Conservation (phyloP, 495 filamentous ascomycete species). For the Penicillium tannophilum region DNA sequence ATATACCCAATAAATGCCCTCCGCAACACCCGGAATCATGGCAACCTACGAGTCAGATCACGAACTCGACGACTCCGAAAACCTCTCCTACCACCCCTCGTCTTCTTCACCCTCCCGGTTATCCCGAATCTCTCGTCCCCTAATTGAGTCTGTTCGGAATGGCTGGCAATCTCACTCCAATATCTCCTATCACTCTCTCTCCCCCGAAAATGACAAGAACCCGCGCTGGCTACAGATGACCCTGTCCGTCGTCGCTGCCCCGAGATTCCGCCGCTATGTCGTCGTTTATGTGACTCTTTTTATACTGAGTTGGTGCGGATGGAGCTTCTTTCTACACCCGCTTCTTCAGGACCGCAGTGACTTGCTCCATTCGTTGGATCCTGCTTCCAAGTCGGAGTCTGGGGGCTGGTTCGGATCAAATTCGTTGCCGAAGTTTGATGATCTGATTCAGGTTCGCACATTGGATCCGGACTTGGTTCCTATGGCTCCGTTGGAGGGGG, state of each 20-base stretch:
- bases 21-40: constrained; percentile 7
- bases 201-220: constrained; percentile 22
- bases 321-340: constrained; percentile 45
- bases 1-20: background rate
- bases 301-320: constrained; percentile 38
- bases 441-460: constrained; percentile 46
- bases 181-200: constrained; percentile 22
- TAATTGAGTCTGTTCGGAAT: constrained; percentile 50
- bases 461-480: constrained; percentile 45
- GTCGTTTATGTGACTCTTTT: constrained; percentile 45
- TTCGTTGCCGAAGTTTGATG: constrained; percentile 46
- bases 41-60: constrained; percentile 16
- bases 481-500: constrained; percentile 5
- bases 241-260: constrained; percentile 41
- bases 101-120: constrained; percentile 4
- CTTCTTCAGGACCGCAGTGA: constrained; percentile 39
- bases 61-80: constrained; percentile 26
- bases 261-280: constrained; percentile 50
- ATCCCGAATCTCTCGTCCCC: constrained; percentile 22
- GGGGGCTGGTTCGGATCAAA: constrained; percentile 54
- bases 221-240: constrained; percentile 34
- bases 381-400: constrained; percentile 28
- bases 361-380: constrained; percentile 41
- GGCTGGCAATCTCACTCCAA: constrained; percentile 43
- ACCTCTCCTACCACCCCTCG: constrained; percentile 17